Evolutionary conservation across 306 rosid species (phyloP), one percentile per base, ranked within the genome.

Genomic region (Hylodesmum podocarpum): DNA sequence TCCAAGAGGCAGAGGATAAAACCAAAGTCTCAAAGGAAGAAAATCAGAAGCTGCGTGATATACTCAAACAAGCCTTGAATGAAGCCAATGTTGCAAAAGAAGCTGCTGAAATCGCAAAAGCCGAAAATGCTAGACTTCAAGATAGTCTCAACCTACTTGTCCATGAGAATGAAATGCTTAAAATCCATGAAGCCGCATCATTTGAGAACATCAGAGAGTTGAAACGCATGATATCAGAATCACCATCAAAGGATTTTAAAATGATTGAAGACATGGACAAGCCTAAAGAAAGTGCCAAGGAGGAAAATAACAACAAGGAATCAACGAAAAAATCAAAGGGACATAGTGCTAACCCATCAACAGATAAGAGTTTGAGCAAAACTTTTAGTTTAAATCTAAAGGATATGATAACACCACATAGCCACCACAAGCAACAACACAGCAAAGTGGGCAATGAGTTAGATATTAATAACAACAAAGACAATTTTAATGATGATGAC

Each of bases 71-170:
- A 40, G 98, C 97, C 0, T 61, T 95, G 70, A 95, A 82, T 53
- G 98, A 95, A 84, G 79, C 98, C 25, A 92, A 87, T 62, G 88
- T 79, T 8, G 97, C 98, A 2, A 92, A 88, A 81, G 97, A 88
- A 80, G 97, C 93, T 0, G 83, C 96, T 0, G 93, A 71, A 22
- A 92, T 95, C 39, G 97, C 98, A 14, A 86, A 53, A 65, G 88
- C 77, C 0, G 97, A 92, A 74, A 92, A 88, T 80, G 83, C 90
- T 46, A 85, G 84, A 58, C 81, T 95, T 0, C 86, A 89, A 31
- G 97, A 92, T 54, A 73, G 82, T 51, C 39, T 90, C 8, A 74
- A 11, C 50, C n/a, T 85, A 14, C 86, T 92, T 7, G 67, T 83
- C 0, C 79, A 71, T 1, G 98, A 92, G 57, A 90, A 89, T 33